Conservation (phyloP, 257 asterid genomes). For the Buddleja alternifolia region DNA sequence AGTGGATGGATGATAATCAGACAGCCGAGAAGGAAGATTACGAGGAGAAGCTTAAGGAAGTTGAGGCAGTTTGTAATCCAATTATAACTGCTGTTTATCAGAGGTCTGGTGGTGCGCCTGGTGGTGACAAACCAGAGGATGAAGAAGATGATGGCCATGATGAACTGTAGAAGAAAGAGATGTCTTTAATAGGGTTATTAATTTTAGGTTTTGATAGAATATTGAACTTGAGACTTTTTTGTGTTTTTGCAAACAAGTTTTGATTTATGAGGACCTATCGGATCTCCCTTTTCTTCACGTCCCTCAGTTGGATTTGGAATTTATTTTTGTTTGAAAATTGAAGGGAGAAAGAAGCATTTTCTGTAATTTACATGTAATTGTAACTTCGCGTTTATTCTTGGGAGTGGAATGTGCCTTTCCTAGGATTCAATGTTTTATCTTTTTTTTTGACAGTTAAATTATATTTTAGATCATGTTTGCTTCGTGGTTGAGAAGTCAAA, state of each 20-base stretch:
- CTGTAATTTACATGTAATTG: conserved; percentile 17
- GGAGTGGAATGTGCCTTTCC: background rate
- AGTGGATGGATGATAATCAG: conserved; percentile 96
- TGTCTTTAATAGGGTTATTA: background rate
- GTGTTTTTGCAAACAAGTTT: conserved; percentile 28
- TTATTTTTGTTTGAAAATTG: background rate
- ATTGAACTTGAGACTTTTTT: conserved; percentile 16
- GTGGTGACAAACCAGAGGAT: conserved; percentile 50
- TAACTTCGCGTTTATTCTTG: background rate
- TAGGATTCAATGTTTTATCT: background rate
- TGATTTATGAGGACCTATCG: conserved; percentile 13
- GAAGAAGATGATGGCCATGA: conserved; percentile 71
- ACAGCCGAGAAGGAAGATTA: conserved; percentile 83
- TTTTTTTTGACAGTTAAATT: background rate
- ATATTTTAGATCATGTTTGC: too few relatives aligned
- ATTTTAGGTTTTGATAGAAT: conserved; percentile 21
- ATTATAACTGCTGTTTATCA: conserved; percentile 90
- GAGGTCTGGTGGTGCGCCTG: conserved; percentile 88
- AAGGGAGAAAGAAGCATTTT: background rate
- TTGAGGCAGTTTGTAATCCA: conserved; percentile 90
- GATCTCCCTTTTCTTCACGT: background rate
- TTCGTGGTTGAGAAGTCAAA: too few relatives aligned
- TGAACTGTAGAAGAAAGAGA: conserved; percentile 48
- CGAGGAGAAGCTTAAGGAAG: conserved; percentile 96
- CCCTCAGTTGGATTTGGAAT: background rate